These are phyloP conservation scores for Chlamydomonas schloesseri DNA, from an alignment of 139 green algal genomes.

Conservation along the genomic window DNA sequence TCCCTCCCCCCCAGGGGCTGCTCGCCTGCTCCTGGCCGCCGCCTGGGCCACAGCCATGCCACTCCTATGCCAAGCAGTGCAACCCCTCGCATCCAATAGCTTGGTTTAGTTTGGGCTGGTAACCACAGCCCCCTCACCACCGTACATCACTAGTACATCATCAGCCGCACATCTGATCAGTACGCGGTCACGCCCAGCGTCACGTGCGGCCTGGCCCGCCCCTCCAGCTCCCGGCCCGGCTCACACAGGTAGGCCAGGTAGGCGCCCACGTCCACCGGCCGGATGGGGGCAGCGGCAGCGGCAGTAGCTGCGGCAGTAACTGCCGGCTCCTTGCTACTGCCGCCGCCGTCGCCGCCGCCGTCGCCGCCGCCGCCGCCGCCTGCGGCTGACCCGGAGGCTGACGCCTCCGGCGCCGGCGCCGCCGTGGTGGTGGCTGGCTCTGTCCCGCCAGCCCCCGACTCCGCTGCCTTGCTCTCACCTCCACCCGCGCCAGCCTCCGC, in stretches of 20 bases:
- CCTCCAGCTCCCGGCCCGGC: conserved; percentile 29
- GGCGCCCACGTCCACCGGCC: conserved; percentile 46
- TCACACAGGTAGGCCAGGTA: conserved; percentile 42
- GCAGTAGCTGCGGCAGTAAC: not conserved
- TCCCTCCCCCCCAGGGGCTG: no score
- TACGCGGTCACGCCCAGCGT: conserved; percentile 5
- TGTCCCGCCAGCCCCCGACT: no score
- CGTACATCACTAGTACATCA: not conserved
- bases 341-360: not conserved
- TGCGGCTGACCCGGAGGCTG: no score
- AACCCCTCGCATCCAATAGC: no score
- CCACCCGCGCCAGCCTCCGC: no score
- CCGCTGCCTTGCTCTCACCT: not conserved
- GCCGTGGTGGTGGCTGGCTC: no score
- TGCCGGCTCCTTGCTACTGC: not conserved
- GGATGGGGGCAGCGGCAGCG: not conserved
- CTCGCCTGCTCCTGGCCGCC: no score
- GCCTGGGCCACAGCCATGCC: no score
- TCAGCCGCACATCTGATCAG: not conserved
- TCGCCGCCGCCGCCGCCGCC: not conserved
- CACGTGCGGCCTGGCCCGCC: conserved; percentile 1
- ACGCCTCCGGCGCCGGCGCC: no score
- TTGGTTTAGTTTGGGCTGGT: no score
- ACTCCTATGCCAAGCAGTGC: no score
- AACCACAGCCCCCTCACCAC: no score